phyloP scores from a whole-genome alignment of 352 stramenopile species.

The Plasmopara viticola region DNA sequence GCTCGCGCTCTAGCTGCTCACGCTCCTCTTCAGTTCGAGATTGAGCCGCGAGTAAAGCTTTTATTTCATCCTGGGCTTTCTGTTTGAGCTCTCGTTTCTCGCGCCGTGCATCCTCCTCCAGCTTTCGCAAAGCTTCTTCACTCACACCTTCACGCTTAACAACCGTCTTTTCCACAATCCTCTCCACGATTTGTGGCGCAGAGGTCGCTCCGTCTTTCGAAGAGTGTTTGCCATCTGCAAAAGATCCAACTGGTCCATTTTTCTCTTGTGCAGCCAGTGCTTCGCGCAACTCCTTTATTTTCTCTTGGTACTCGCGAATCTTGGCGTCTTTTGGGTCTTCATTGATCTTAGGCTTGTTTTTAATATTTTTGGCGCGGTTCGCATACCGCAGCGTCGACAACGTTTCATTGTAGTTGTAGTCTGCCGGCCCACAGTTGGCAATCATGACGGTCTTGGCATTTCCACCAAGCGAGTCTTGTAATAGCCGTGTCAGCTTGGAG shows the following conservation, averaged over 20 bases:
- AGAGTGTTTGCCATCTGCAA: too few relatives aligned
- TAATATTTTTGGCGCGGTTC: constrained; percentile 92
- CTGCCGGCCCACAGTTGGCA: constrained; percentile 92
- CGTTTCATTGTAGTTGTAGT: constrained; percentile 96
- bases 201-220: too few relatives aligned
- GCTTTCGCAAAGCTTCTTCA: constrained; percentile 69
- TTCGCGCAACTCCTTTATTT: constrained; percentile 53
- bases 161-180: constrained; percentile 70
- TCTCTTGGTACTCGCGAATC: constrained; percentile 54
- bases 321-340: constrained; percentile 81
- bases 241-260: constrained; percentile 8
- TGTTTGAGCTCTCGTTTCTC: constrained; percentile 74
- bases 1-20: constrained; percentile 71
- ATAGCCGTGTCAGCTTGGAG: too few relatives aligned
- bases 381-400: constrained; percentile 92
- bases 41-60: constrained; percentile 78
- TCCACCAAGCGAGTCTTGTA: too few relatives aligned
- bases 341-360: constrained; percentile 92
- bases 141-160: constrained; percentile 70
- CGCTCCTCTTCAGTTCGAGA: constrained; percentile 86
- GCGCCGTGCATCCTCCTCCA: constrained; percentile 65
- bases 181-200: constrained; percentile 19
- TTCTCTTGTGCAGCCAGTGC: constrained; percentile 56
- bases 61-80: constrained; percentile 70
- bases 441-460: constrained; percentile 95